phyloP scores from a whole-genome alignment of 2,329 filamentous ascomycete genomes.

The Epichloe amarillans region DNA sequence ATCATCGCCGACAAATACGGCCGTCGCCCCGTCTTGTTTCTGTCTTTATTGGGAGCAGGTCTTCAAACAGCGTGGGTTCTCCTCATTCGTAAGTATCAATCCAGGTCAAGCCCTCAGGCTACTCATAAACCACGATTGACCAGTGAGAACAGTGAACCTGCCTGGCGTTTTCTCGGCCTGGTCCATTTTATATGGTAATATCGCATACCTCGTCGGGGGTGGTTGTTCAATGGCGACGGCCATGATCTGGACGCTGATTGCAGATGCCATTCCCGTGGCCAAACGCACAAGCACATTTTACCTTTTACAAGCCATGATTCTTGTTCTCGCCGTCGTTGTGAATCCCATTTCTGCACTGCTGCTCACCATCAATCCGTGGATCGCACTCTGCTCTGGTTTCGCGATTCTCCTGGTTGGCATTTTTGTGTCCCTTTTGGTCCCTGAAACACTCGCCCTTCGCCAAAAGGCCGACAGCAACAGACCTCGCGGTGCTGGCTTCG shows the following conservation, averaged over 20 bases:
- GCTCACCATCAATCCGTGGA: constrained; percentile 26
- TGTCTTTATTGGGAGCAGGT: constrained; percentile 20
- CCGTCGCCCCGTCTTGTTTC: constrained; percentile 26
- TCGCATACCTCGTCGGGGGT: constrained; percentile 28
- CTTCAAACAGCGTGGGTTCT: constrained; percentile 18
- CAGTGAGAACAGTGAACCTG: too few species aligned
- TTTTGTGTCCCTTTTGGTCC: constrained; percentile 20
- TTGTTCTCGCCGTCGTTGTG: constrained; percentile 25
- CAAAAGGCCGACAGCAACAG: constrained; percentile 15
- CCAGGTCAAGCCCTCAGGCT: constrained; percentile 1
- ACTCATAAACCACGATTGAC: too few species aligned
- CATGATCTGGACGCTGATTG: constrained; percentile 32
- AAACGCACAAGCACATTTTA: constrained; percentile 28
- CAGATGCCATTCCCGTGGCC: constrained; percentile 27
- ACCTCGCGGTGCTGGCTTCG: constrained; percentile 3
- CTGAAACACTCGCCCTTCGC: constrained; percentile 29
- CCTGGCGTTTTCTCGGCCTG: constrained; percentile 21
- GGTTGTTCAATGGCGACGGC: constrained; percentile 24
- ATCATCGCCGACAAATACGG: constrained; percentile 34
- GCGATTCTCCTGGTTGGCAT: constrained; percentile 17
- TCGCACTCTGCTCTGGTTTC: constrained; percentile 24
- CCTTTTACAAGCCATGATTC: constrained; percentile 22
- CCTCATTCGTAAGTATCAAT: constrained; percentile 17
- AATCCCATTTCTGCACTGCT: constrained; percentile 28
- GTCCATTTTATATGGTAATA: constrained; percentile 20